phyloP scores from a whole-genome alignment of 2,329 filamentous ascomycete genomes.

The Pseudohalonectria lignicola region DNA sequence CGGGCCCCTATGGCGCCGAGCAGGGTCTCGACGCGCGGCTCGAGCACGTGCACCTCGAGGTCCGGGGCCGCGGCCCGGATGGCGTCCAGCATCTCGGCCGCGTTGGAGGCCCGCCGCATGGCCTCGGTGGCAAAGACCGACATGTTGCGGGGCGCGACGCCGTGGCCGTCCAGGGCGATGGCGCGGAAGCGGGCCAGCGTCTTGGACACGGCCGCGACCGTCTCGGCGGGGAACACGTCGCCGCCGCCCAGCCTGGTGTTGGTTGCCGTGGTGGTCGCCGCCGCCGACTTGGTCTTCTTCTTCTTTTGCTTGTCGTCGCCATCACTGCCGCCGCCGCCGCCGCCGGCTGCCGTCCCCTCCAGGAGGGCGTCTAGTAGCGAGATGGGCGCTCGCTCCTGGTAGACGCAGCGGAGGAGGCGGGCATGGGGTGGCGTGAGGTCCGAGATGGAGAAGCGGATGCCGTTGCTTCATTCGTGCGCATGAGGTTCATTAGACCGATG shows the following conservation, averaged over 20 bases:
- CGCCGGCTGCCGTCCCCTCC: slow-evolving; percentile 22
- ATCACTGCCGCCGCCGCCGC: slow-evolving; percentile 3
- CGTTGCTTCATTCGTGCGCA: slow-evolving; percentile 70
- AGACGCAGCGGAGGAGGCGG: slow-evolving; percentile 66
- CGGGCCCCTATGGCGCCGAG: slow-evolving; percentile 77
- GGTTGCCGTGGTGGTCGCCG: too few species aligned
- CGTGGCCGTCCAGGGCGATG: slow-evolving; percentile 55
- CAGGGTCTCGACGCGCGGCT: slow-evolving; percentile 70
- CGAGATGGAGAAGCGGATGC: slow-evolving; percentile 85
- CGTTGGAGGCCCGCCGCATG: slow-evolving; percentile 70
- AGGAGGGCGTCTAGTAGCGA: slow-evolving; percentile 73
- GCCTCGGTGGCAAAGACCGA: slow-evolving; percentile 81
- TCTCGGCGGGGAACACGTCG: slow-evolving; percentile 35
- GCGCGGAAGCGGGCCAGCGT: slow-evolving; percentile 60
- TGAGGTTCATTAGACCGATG: too few species aligned
- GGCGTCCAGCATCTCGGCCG: slow-evolving; percentile 50
- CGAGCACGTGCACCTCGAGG: slow-evolving; percentile 60
- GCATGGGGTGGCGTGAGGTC: slow-evolving; percentile 61
- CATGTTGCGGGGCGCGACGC: slow-evolving; percentile 54
- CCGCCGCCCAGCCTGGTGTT: too few species aligned
- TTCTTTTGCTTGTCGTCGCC: too few species aligned
- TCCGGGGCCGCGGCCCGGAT: slow-evolving; percentile 52
- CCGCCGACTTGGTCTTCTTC: not conserved
- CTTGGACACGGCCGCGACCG: slow-evolving; percentile 54
- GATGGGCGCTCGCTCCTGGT: slow-evolving; percentile 67